Evolutionary conservation across 2,329 filamentous ascomycete genomes (phyloP).

Genomic region (Diplodia sapinea): DNA sequence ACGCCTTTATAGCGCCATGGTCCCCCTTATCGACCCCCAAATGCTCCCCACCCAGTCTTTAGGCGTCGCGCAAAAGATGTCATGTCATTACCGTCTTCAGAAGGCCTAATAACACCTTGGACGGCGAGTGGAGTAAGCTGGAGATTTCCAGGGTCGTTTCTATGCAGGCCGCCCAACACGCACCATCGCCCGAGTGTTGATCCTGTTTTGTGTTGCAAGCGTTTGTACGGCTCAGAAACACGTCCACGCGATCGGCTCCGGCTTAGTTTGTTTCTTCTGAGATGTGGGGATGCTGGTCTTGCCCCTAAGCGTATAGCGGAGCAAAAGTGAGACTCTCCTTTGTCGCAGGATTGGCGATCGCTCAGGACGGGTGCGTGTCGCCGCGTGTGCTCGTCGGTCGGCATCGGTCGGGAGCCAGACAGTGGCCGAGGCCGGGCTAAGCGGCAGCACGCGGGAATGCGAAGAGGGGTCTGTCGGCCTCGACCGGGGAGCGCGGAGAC

Average conservation of each 20-base stretch:
- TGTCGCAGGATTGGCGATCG: not conserved
- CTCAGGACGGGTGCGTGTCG: not conserved
- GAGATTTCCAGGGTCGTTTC: not conserved
- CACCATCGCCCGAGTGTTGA: not conserved
- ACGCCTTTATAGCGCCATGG: not conserved
- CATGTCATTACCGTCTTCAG: no score
- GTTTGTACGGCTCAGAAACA: not conserved
- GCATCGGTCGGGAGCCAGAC: not conserved
- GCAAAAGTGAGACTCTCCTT: not conserved
- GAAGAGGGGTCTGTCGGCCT: conserved; percentile 16
- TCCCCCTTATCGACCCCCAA: not conserved
- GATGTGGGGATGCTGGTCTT: not conserved
- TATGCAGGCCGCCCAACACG: not conserved
- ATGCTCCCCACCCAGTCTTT: not conserved
- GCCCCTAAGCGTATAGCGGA: not conserved
- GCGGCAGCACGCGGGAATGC: conserved; percentile 15
- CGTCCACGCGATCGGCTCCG: not conserved
- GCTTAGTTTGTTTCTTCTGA: not conserved
- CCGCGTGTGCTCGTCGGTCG: not conserved
- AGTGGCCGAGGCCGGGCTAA: conserved; percentile 7
- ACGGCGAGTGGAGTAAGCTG: not conserved
- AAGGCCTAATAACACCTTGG: not conserved
- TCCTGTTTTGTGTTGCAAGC: not conserved
- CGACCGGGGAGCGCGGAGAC: conserved; percentile 4
- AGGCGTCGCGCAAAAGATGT: no score